Base-by-base conservation (phyloP, 805 yeast genomes). In the Candida dajiaensis region DNA sequence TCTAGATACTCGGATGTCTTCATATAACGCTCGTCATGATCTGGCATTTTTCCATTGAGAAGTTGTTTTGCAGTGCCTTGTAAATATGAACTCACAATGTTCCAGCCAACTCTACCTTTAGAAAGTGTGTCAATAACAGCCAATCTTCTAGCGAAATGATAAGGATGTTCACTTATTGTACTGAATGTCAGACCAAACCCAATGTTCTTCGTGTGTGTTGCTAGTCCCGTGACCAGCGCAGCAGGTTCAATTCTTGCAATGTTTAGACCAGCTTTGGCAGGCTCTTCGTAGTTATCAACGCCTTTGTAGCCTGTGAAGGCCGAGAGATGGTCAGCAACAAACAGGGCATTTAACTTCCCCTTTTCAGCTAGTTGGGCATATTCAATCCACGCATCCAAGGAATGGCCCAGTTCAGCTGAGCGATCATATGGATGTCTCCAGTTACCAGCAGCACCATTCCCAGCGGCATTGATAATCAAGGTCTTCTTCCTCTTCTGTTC, bases 71-170 rank as follows among this genome's bases (percentile, higher is more conserved):
- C 69, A 7, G 72, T 74, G 52, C 70, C 64, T 43, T 69, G 72
- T 40, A 68, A 57, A 46, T 71, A 70, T 2, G 73, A 67, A 9
- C 73, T 65, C 25, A 72, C 75, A 16, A 72, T 64, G 50, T 72
- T 72, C 76, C 76, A 72, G 19, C 76, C 76, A 44, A 72, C 55
- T 48, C 76, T 61, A 9, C 76, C 76, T 12, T 59, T 57, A 4
- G 72, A 63, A 38, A 71, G 60, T 45, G 70, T 72, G 47, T 72
- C 76, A 41, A 72, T 57, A 0, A 76, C 43, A 41, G 50, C 47
- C 6, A 51, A 20, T 8, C 50, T 36, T 26, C 55, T 43, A 11
- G 72, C 69, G 44, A 71, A 62, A 45, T 64, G 68, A 39, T 62
- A 67, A 1, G 76, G 76, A 21, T 64, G 66, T 41, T 72, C 76